Conservation (phyloP, 1,284 basidiomycete species). For the Pseudozyma hubeiensis region DNA sequence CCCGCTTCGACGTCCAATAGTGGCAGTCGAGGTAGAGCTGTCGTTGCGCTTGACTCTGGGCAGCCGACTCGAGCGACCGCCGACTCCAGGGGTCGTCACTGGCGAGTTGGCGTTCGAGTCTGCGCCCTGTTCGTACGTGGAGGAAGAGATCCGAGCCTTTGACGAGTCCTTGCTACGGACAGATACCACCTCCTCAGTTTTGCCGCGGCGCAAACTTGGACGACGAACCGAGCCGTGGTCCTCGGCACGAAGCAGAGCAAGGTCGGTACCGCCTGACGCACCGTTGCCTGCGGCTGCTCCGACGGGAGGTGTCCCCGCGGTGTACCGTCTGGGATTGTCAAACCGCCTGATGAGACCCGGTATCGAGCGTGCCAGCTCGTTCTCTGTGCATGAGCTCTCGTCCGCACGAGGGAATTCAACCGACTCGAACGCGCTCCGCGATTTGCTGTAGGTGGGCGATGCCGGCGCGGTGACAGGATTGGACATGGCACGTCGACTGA, state of each 20-base stretch:
- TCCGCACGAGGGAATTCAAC: constrained; percentile 40
- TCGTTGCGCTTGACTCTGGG: constrained; percentile 44
- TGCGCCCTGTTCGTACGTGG: constrained; percentile 12
- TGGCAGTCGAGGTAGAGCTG: constrained; percentile 27
- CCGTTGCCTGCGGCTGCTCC: constrained; percentile 5
- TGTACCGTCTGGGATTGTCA: constrained; percentile 40
- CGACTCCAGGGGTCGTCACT: not conserved
- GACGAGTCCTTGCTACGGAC: constrained; percentile 46
- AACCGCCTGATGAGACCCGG: constrained; percentile 43
- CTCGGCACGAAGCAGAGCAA: constrained; percentile 2
- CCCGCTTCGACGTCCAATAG: constrained; percentile 33
- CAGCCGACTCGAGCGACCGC: constrained; percentile 31
- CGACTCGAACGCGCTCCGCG: constrained; percentile 19
- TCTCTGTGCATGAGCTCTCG: constrained; percentile 61
- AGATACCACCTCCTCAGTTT: constrained; percentile 59
- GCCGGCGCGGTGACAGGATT: constrained; percentile 39
- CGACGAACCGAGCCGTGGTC: constrained; percentile 27
- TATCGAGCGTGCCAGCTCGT: constrained; percentile 39
- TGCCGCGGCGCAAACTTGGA: constrained; percentile 79
- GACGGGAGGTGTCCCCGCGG: constrained; percentile 10
- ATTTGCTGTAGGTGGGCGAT: constrained; percentile 40
- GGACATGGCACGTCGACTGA: constrained; percentile 35
- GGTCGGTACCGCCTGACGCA: not conserved
- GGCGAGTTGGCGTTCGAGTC: constrained; percentile 26
- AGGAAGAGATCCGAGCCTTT: constrained; percentile 22